These are phyloP conservation scores for Kodamaea nitidulidarum DNA, from an alignment of 805 yeast species.

Conservation along the genomic window DNA sequence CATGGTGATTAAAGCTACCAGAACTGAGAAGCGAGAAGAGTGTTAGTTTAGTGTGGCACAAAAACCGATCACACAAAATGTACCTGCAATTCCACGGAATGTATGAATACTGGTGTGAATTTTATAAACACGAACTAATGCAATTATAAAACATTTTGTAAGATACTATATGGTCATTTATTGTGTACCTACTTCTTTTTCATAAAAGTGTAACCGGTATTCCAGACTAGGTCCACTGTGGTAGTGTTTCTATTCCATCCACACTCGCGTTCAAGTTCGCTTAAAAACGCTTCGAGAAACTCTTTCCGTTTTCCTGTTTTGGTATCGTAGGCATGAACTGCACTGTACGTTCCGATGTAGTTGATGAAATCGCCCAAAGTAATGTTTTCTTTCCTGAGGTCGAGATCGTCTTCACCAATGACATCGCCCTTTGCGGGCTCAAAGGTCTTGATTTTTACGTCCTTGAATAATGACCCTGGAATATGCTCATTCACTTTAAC, in stretches of 20 bases:
- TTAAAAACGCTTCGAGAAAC: conserved; percentile 30
- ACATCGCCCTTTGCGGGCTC: conserved; percentile 15
- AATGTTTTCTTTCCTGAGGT: conserved; percentile 27
- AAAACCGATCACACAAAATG: too few species aligned
- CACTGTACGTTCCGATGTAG: conserved; percentile 69
- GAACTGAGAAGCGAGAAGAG: neutral
- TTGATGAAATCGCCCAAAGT: conserved; percentile 44
- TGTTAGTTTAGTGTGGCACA: too few species aligned
- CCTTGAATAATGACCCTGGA: conserved; percentile 40
- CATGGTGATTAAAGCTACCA: conserved; percentile 20
- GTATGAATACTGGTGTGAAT: too few species aligned
- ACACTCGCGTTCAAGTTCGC: conserved; percentile 35
- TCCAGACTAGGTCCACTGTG: conserved; percentile 43
- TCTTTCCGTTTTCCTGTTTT: conserved; percentile 30
- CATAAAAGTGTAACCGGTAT: conserved; percentile 49
- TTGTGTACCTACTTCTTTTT: conserved; percentile 32
- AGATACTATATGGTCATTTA: too few species aligned
- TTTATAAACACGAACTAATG: too few species aligned
- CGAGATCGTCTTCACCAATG: conserved; percentile 21
- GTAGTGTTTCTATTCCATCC: conserved; percentile 44
- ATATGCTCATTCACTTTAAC: conserved; percentile 38
- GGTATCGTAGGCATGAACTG: conserved; percentile 54
- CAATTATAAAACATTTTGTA: too few species aligned
- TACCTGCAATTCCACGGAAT: too few species aligned
- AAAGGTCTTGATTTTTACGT: conserved; percentile 29